These are phyloP conservation scores for Hygrocybe coccinea DNA, from an alignment of 768 basidiomycete species.

Conservation along the genomic window DNA sequence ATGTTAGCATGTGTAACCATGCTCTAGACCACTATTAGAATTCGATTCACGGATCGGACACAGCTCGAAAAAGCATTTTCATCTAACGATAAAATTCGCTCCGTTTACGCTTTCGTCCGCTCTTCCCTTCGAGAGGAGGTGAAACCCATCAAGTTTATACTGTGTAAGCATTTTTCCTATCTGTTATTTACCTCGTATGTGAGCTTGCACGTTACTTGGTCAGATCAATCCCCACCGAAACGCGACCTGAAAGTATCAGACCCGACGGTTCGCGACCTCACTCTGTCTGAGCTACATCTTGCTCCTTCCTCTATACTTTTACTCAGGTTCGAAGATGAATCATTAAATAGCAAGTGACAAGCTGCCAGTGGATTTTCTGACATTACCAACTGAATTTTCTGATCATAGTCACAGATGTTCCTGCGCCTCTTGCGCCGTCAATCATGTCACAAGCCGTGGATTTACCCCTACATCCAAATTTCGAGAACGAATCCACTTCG, in stretches of 20 bases:
- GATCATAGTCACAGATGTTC: conserved; percentile 43
- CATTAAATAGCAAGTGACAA: conserved; percentile 54
- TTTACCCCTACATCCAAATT: conserved; percentile 53
- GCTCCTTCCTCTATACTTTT: conserved; percentile 77
- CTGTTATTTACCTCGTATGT: neutral
- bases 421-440: conserved; percentile 59
- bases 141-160: conserved; percentile 73
- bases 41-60: conserved; percentile 77
- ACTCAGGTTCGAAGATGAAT: conserved; percentile 68
- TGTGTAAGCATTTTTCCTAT: conserved; percentile 50
- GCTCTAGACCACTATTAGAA: conserved; percentile 69
- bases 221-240: conserved; percentile 79
- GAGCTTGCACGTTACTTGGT: neutral
- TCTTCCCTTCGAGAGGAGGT: conserved; percentile 66
- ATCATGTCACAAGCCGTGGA: conserved; percentile 59
- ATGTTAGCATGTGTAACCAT: conserved; percentile 3
- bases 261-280: conserved; percentile 60
- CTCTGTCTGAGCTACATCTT: conserved; percentile 64
- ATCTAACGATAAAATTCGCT: conserved; percentile 72
- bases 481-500: conserved; percentile 13
- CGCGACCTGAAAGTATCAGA: conserved; percentile 83
- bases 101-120: conserved; percentile 83
- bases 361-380: neutral
- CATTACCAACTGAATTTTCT: neutral
- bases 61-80: conserved; percentile 75